These are phyloP conservation scores for Schwanniomyces etchellsii DNA, from an alignment of 1,139 yeast species.

Conservation along the genomic window DNA sequence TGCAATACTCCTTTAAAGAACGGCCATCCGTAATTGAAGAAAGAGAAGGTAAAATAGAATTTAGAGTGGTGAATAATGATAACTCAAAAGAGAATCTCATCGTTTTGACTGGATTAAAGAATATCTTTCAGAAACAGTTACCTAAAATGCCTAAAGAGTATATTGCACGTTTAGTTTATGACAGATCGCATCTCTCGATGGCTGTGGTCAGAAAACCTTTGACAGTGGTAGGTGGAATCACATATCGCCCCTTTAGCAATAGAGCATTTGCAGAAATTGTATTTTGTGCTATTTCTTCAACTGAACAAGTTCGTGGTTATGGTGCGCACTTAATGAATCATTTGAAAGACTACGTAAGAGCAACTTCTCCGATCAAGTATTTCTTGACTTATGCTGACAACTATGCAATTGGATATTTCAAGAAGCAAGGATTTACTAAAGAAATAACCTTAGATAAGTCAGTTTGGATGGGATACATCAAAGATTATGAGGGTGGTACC, in stretches of 20 bases:
- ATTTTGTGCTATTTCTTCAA: slow-evolving; percentile 94
- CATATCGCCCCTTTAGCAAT: slow-evolving; percentile 88
- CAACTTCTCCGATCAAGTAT: slow-evolving; percentile 80
- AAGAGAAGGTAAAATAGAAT: slow-evolving; percentile 3
- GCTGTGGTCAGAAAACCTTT: slow-evolving; percentile 92
- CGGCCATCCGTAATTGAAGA: slow-evolving; percentile 65
- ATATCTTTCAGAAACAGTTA: slow-evolving; percentile 92
- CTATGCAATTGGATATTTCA: slow-evolving; percentile 97
- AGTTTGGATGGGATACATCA: slow-evolving; percentile 97
- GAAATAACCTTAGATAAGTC: slow-evolving; percentile 82
- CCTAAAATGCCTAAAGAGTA: slow-evolving; percentile 99
- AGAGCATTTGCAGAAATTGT: slow-evolving; percentile 96
- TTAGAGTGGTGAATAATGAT: slow-evolving; percentile 70
- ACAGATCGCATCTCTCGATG: slow-evolving; percentile 88
- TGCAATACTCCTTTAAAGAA: slow-evolving; percentile 80
- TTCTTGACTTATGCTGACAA: slow-evolving; percentile 96
- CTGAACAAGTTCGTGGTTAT: slow-evolving; percentile 96
- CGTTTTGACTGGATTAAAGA: slow-evolving; percentile 89
- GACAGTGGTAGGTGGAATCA: slow-evolving; percentile 96
- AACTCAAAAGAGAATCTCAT: slow-evolving; percentile 81
- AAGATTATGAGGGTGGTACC: slow-evolving; percentile 98
- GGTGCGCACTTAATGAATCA: slow-evolving; percentile 99
- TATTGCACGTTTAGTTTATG: slow-evolving; percentile 90
- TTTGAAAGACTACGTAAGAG: slow-evolving; percentile 87
- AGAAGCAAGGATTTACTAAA: slow-evolving; percentile 96